phyloP scores from a whole-genome alignment of 495 filamentous ascomycete species.

The Hyphodiscus hymeniophilus region DNA sequence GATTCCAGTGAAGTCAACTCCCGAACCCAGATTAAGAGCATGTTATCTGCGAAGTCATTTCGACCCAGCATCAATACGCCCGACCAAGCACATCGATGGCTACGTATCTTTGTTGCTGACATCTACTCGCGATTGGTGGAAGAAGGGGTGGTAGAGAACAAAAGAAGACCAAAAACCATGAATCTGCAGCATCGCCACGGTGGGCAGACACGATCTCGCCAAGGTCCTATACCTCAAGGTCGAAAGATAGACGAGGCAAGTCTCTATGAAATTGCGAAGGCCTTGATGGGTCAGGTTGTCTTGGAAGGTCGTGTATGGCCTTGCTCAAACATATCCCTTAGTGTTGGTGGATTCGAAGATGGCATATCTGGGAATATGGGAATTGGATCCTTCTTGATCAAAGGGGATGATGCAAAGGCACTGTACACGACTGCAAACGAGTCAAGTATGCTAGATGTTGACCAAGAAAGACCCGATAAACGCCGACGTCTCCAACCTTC shows the following conservation, averaged over 20 bases:
- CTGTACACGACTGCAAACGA: slow-evolving; percentile 26
- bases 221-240: slow-evolving; percentile 69
- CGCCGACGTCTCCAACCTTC: slow-evolving; percentile 35
- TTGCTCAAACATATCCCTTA: slow-evolving; percentile 74
- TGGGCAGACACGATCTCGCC: slow-evolving; percentile 61
- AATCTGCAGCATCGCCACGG: slow-evolving; percentile 72
- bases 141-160: slow-evolving; percentile 85
- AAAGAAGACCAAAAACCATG: slow-evolving; percentile 74
- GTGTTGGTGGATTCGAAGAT: slow-evolving; percentile 86
- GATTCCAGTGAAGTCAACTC: slow-evolving; percentile 85
- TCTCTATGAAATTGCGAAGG: slow-evolving; percentile 72
- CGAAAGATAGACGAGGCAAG: slow-evolving; percentile 58
- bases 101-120: slow-evolving; percentile 87
- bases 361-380: slow-evolving; percentile 72
- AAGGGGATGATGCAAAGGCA: slow-evolving; percentile 63
- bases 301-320: slow-evolving; percentile 78
- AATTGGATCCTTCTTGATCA: slow-evolving; percentile 76
- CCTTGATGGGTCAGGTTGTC: slow-evolving; percentile 65
- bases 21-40: slow-evolving; percentile 89
- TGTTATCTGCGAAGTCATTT: slow-evolving; percentile 97
- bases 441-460: background rate
- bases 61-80: slow-evolving; percentile 69
- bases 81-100: slow-evolving; percentile 82
- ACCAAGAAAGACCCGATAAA: slow-evolving; percentile 37
- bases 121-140: slow-evolving; percentile 86